phyloP scores from a whole-genome alignment of 1,284 basidiomycete genomes.

The Coniferiporia weirii region DNA sequence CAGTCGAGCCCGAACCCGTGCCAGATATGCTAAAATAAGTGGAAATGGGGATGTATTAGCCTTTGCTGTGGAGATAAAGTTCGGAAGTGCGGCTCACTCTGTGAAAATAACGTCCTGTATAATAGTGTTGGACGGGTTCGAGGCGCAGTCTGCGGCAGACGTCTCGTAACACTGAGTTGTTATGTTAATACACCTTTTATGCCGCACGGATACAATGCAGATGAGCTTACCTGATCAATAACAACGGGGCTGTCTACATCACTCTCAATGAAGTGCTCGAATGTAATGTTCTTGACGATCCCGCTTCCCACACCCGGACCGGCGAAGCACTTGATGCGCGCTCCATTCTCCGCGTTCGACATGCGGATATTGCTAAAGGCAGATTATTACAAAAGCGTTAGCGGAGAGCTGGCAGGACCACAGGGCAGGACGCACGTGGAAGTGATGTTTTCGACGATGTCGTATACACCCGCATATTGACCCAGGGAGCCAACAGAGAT shows the following conservation, averaged over 20 bases:
- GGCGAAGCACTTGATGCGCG: conserved; percentile 46
- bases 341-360: conserved; percentile 45
- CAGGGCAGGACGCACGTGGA: conserved; percentile 26
- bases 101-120: conserved; percentile 38
- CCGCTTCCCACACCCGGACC: conserved; percentile 31
- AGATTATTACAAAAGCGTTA: too few species aligned
- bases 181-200: not conserved
- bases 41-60: conserved; percentile 8
- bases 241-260: conserved; percentile 42
- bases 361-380: conserved; percentile 38
- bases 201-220: not conserved
- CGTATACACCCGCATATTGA: conserved; percentile 43
- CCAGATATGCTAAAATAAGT: conserved; percentile 44
- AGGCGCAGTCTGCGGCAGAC: conserved; percentile 36
- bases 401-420: too few species aligned
- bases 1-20: conserved; percentile 47
- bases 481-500: conserved; percentile 44
- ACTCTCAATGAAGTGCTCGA: conserved; percentile 32
- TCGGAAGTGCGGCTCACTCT: conserved; percentile 1
- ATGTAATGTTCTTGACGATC: conserved; percentile 37
- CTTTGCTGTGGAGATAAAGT: not conserved
- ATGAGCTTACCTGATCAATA: conserved; percentile 31
- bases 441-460: conserved; percentile 43
- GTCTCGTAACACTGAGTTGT: conserved; percentile 48
- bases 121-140: conserved; percentile 46